Conservation (phyloP, 1,284 basidiomycete genomes). For the Phlebopus sp. region DNA sequence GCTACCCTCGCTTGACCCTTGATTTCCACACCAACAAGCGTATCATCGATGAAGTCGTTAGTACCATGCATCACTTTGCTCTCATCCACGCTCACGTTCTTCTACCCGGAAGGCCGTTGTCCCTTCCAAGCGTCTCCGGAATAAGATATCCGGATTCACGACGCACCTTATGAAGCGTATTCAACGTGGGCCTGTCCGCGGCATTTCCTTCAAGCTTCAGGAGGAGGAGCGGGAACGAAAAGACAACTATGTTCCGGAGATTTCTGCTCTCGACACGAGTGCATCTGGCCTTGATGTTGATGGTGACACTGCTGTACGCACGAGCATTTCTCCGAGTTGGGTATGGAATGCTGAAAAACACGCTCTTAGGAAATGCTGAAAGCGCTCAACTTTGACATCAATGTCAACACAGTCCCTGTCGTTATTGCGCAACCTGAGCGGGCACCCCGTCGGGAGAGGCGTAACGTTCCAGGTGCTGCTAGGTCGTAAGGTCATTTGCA, state of each 20-base stretch:
- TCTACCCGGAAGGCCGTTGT: constrained; percentile 73
- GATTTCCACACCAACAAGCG: constrained; percentile 99
- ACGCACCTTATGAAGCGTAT: constrained; percentile 99
- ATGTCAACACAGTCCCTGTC: constrained; percentile 68
- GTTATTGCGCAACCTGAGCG: constrained; percentile 73
- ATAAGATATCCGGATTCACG: constrained; percentile 99
- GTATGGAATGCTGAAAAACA: constrained; percentile 2
- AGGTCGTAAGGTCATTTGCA: constrained; percentile 28
- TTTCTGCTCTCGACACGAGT: constrained; percentile 87
- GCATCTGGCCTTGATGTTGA: constrained; percentile 82
- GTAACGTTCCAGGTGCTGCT: constrained; percentile 83
- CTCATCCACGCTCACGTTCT: not conserved
- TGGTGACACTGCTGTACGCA: constrained; percentile 82
- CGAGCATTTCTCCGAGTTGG: not conserved
- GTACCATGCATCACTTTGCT: constrained; percentile 33
- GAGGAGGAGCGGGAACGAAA: constrained; percentile 99
- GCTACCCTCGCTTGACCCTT: constrained; percentile 93
- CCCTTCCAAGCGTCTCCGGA: constrained; percentile 97
- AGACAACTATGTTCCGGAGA: constrained; percentile 97
- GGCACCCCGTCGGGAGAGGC: constrained; percentile 69
- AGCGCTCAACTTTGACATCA: constrained; percentile 90
- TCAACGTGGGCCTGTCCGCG: constrained; percentile 97
- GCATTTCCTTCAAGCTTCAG: constrained; percentile 99
- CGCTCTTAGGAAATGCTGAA: constrained; percentile 73
- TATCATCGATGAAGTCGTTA: constrained; percentile 97